Evolutionary conservation across 2,329 filamentous ascomycete species (phyloP), one percentile per base, ranked within the genome.

Genomic region (Aspergillus nomiae): DNA sequence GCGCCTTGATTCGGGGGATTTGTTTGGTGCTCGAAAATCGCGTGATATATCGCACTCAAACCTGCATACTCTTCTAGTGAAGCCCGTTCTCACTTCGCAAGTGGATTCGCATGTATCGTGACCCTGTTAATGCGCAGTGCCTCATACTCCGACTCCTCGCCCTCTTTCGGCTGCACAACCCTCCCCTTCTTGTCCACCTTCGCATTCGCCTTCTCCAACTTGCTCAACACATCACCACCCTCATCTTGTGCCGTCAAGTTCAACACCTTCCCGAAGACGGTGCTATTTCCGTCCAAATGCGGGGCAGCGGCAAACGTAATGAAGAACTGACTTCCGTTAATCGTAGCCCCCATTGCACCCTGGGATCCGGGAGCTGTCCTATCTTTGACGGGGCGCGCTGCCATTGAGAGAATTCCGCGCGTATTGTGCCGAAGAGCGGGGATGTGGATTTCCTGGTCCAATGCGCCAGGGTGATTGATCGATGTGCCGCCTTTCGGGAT

Each of bases 271-370:
- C 87, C 87, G 76, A 90, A 90, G 2, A 89, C 86, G 0, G 87
- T 89, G 70, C 89, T 90, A 72, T 87, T 86, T 9, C 87, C 87
- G 73, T 89, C 87, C 41, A 90, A 75, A 81, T 89, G 87, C 60
- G 86, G 82, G 16, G 87, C 86, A 2, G 86, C 77, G 26, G 84
- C 86, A 70, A 88, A 85, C 0, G 85, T 86, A 54, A 90, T 81
- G 74, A 89, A 90, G 77, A 90, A 90, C 71, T 90, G 87, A 60
- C 83, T 85, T 0, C 85, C 85, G 66, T 88, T 88, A 32, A 79
- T 73, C 1, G 76, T 75, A 4, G 71, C 58, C 0, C 78, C 77
- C 9, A 73, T 75, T 24, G 77, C 76, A 38, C 74, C 73, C 36
- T 78, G 77, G 21, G 82, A 82, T 19, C 82, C 79, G 0, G 83